A percentile compares a stretch with the other conserved stretches of the same genome.
Evolutionary conservation across 2,329 filamentous ascomycete genomes (phyloP).

Genomic region (Botryosphaeria dothidea): DNA sequence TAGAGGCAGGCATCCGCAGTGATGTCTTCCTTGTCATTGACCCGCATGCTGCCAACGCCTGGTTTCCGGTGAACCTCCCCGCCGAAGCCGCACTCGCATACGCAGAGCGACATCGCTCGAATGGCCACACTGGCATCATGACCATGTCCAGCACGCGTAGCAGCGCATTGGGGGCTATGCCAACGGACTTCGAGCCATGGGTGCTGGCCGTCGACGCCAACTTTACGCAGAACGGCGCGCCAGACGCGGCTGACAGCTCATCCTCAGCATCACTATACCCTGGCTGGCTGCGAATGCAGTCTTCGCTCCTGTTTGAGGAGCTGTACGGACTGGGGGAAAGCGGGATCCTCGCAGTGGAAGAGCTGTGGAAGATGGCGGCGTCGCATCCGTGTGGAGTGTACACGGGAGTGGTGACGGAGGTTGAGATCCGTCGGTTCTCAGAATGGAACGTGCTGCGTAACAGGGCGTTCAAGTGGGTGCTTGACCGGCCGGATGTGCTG

Average conservation of each 20-base stretch:
- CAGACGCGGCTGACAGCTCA: not conserved
- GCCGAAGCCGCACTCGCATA: not conserved
- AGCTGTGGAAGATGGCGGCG: conserved; percentile 8
- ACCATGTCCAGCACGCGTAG: conserved; percentile 10
- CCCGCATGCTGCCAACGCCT: conserved; percentile 4
- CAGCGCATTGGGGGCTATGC: not conserved
- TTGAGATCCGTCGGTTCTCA: not conserved
- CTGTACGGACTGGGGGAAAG: not conserved
- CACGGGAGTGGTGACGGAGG: conserved; percentile 2
- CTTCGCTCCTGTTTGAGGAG: conserved; percentile 6
- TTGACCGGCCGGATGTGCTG: conserved; percentile 4
- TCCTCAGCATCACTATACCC: not conserved
- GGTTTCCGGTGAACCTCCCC: not conserved
- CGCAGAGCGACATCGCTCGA: not conserved
- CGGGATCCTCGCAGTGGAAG: not conserved
- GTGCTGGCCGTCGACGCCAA: not conserved
- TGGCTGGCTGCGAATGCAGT: conserved; percentile 1
- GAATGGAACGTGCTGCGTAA: conserved; percentile 3
- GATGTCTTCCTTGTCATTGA: conserved; percentile 3
- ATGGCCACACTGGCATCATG: not conserved
- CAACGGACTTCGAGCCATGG: conserved; percentile 7
- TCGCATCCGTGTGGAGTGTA: conserved; percentile 13
- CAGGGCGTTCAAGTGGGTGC: conserved; percentile 6
- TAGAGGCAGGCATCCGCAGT: not conserved
- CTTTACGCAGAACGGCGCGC: not conserved